These are phyloP conservation scores for Colletotrichum tofieldiae DNA, from an alignment of 2,329 filamentous ascomycete species.

Conservation along the genomic window DNA sequence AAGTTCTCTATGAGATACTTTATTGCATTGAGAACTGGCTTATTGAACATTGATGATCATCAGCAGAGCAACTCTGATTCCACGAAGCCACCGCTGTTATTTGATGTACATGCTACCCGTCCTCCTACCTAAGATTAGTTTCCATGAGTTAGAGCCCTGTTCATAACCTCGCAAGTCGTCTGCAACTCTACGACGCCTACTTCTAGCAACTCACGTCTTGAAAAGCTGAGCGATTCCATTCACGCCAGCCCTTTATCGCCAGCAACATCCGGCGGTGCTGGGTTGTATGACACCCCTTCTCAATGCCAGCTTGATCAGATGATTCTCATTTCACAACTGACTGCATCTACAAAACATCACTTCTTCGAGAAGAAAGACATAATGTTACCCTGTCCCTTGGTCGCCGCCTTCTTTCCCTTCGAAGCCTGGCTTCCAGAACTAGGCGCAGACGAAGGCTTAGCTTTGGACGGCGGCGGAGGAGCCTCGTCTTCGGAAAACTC, in stretches of 20 bases:
- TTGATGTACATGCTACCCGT: neutral
- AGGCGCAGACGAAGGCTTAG: conserved; percentile 63
- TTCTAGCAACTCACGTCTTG: too few relatives aligned
- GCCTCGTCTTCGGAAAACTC: conserved; percentile 94
- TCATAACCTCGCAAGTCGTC: neutral
- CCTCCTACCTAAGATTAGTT: neutral
- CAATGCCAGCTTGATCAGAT: neutral
- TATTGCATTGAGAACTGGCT: neutral
- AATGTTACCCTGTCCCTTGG: conserved; percentile 84
- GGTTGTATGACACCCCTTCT: too few relatives aligned
- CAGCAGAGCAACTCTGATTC: neutral
- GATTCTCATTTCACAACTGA: too few relatives aligned
- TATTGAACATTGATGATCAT: neutral
- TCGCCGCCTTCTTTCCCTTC: conserved; percentile 69
- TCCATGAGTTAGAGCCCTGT: neutral
- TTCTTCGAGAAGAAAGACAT: conserved; percentile 96
- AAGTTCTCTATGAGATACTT: too few relatives aligned
- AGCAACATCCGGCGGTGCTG: neutral
- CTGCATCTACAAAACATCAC: conserved; percentile 50
- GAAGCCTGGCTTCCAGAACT: conserved; percentile 61
- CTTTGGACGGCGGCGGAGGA: conserved; percentile 64
- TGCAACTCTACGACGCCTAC: neutral
- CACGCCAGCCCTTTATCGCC: neutral
- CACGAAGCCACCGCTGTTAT: neutral
- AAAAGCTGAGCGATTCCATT: neutral